Evolutionary conservation across 2,329 filamentous ascomycete genomes (phyloP), one percentile per base, ranked within the genome.

Genomic region (Fusarium aywerte): DNA sequence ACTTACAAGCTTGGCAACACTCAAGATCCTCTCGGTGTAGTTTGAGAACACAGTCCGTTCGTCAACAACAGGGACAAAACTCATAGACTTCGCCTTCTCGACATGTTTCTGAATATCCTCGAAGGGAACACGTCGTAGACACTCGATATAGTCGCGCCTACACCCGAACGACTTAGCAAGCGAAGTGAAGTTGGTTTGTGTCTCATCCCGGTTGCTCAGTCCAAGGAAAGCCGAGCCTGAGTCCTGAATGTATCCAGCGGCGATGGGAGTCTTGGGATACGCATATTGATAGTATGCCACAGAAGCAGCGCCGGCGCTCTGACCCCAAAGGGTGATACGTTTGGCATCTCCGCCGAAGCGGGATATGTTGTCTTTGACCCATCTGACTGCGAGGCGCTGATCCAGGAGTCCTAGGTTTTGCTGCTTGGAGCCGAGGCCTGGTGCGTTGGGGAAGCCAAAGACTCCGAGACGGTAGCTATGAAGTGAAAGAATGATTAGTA

Each of bases 201-300:
- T 13, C 4, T 11, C 7, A 16, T 60, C 54, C 0, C 4, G 21
- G 13, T 5, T 58, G 2, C 27, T 35, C 15, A 59, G 33, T 1
- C 43, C 43, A 1, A 60, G 18, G 25, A 42, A 59, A 16, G 32
- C 57, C 3, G 54, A 32, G 0, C 57, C 57, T 1, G 57, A 60
- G 7, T 60, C 48, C 8, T 60, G 42, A 3, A 60, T 59, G 4
- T 51, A 60, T 13, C 54, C 54, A 32, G 15, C 54, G 5, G 36
- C 57, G 5, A 60, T 60, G 11, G 57, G 54, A 13, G 48, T 47
- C 2, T 23, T 7, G 1, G 54, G 54, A 16, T 59, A 59, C 1
- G 57, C 54, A 7, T 60, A 60, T 39, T 60, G 57, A 18, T 60
- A 60, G 4, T 51, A 60, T 0, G 29, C 57, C 4, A 60, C 57